Percentiles rank a stretch among this genome's conserved stretches.
These are phyloP conservation scores for Cladosporium sp. DNA, from an alignment of 2,329 filamentous ascomycete genomes.

Conservation along the genomic window DNA sequence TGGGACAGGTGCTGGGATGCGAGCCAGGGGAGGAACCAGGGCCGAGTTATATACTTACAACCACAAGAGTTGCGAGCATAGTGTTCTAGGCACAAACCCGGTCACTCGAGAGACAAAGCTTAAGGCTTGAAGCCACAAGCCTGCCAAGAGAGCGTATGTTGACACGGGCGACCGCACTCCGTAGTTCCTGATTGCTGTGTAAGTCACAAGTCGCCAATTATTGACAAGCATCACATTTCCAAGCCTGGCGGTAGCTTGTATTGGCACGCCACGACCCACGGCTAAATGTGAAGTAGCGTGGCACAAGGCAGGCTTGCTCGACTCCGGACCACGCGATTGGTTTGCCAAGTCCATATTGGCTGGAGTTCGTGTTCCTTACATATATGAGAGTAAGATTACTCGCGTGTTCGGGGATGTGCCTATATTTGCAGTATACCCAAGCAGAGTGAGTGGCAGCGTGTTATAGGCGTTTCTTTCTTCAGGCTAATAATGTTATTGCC, in stretches of 20 bases:
- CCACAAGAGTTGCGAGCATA: constrained; percentile 6
- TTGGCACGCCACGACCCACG: background rate
- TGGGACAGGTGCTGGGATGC: background rate
- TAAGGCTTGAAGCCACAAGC: background rate
- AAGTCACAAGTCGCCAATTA: constrained; percentile 5
- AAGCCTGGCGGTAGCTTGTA: background rate
- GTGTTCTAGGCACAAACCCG: background rate
- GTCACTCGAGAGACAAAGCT: background rate
- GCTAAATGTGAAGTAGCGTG: constrained; percentile 5
- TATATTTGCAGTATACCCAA: background rate
- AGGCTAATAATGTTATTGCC: no score
- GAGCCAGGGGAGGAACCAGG: background rate
- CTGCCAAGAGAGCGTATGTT: background rate
- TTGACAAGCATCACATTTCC: constrained; percentile 3
- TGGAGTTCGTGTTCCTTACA: constrained; percentile 2
- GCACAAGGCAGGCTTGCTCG: background rate
- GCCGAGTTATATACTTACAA: constrained; percentile 8
- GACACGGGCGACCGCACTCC: constrained; percentile 7
- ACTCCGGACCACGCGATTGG: background rate
- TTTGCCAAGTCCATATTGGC: background rate
- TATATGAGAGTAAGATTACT: background rate
- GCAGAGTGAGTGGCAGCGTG: no score
- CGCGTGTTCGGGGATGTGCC: background rate
- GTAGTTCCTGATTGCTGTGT: constrained; percentile 10
- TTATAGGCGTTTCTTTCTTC: no score